phyloP scores from a whole-genome alignment of 192 early-diverging fungal genomes.

The Oehlia diaphana region DNA sequence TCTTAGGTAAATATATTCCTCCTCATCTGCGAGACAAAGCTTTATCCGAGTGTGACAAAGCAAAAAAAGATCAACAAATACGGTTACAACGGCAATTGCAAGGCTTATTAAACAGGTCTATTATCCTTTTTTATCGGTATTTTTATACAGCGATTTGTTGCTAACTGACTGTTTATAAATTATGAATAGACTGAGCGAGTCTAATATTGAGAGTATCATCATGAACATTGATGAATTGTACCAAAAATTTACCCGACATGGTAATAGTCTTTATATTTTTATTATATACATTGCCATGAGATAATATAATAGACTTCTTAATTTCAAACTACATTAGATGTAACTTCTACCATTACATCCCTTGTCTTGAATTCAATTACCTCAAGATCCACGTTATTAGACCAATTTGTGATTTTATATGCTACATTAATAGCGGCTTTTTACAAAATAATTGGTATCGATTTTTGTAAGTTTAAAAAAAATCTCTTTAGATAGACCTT shows the following conservation, averaged over 20 bases:
- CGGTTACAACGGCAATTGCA: constrained; percentile 80
- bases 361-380: constrained; percentile 76
- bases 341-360: constrained; percentile 81
- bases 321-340: constrained; percentile 45
- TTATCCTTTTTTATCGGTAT: not conserved
- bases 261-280: constrained; percentile 39
- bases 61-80: constrained; percentile 67
- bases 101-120: constrained; percentile 79
- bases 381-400: constrained; percentile 83
- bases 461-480: constrained; percentile 65
- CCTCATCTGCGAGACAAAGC: constrained; percentile 76
- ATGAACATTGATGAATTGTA: constrained; percentile 78
- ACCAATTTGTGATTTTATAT: constrained; percentile 88
- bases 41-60: not conserved
- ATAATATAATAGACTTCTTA: not conserved
- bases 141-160: not conserved
- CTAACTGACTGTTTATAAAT: not conserved
- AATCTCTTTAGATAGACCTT: constrained; percentile 27
- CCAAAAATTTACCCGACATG: constrained; percentile 63
- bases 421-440: constrained; percentile 83
- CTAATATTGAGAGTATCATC: constrained; percentile 89
- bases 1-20: constrained; percentile 77
- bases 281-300: not conserved
- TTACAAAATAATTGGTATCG: constrained; percentile 79
- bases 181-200: constrained; percentile 68